phyloP scores from a whole-genome alignment of 495 filamentous ascomycete species.

The Clohesyomyces aquaticus region DNA sequence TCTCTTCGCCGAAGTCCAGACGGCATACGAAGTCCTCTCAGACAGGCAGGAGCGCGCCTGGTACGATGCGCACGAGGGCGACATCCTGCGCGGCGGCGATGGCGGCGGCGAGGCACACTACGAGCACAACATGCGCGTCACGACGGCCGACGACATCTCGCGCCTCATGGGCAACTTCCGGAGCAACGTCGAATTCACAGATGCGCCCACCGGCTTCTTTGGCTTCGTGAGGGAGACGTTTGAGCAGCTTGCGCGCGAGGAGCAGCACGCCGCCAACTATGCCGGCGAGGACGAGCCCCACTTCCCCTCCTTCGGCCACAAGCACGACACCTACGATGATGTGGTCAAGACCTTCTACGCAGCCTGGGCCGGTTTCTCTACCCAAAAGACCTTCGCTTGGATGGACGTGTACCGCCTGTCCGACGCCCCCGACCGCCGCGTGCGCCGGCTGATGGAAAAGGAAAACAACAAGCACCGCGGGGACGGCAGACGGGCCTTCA shows the following conservation, averaged over 20 bases:
- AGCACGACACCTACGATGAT: constrained; percentile 67
- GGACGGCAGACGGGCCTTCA: constrained; percentile 82
- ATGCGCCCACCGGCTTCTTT: constrained; percentile 80
- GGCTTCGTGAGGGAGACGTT: constrained; percentile 75
- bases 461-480: constrained; percentile 89
- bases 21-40: constrained; percentile 92
- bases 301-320: constrained; percentile 81
- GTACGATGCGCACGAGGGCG: constrained; percentile 94
- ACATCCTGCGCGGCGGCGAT: constrained; percentile 70
- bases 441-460: constrained; percentile 88
- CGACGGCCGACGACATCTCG: constrained; percentile 76
- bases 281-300: constrained; percentile 59
- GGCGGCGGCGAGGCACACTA: constrained; percentile 54
- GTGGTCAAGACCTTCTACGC: constrained; percentile 81
- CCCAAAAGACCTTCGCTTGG: constrained; percentile 86
- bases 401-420: constrained; percentile 77
- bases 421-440: constrained; percentile 83
- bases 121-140: constrained; percentile 67
- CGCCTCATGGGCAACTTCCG: constrained; percentile 75
- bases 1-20: constrained; percentile 87
- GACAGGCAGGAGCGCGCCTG: constrained; percentile 94
- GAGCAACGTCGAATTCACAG: constrained; percentile 73
- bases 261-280: constrained; percentile 71
- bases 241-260: constrained; percentile 77
- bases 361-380: constrained; percentile 79